Base-by-base conservation (phyloP, 2,329 filamentous ascomycete species). In the Colletotrichum cereale region DNA sequence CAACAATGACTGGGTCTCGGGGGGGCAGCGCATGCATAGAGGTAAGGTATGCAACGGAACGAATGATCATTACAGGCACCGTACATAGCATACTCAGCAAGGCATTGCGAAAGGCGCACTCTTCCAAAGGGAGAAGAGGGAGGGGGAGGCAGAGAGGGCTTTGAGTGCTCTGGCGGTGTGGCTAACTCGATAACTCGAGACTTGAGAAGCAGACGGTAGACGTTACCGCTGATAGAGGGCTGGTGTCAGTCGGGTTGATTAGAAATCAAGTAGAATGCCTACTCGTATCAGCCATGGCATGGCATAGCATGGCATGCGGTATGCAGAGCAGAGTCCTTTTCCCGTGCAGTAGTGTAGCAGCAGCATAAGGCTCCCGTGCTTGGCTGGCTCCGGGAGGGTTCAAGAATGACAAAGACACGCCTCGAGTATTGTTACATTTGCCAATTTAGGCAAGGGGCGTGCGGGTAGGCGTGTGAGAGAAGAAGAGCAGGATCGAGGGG, bases 111-210 rank as follows among this genome's bases (percentile, higher is more conserved):
- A 34, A 36, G 57, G 57, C 57, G 29, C 12, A 56, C 31, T 56
- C 52, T 21, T 56, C 52, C 31, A n/a, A n/a, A 50, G 47, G 12
- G 18, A 50, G 24, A 50, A 16, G 48, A 18, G 48, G 48, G 44
- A 4, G 24, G 38, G 38, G 12, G 44, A n/a, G 11, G 16, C 44
- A 42, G n/a, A 11, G 38, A 36, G 12, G 26, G 40, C 18, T 26
- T 60, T 44, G 18, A 21, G 38, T 34, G 14, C 44, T 57, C 50
- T 57, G 42, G 62, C 61, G 66, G 61, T 66, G 66, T 66, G 62
- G 36, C 44, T 44, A 66, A 55, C 8, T n/a, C 12, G 3, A 2
- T 16, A 14, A 34, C 6, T 56, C 16, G 31, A 38, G 21, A 36
- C 21, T n/a, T 8, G 44, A 24, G 21, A 24, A 12, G 44, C 34